Evolutionary conservation across 257 asterid genomes (phyloP).

Genomic region (Solanum sparsipilum): DNA sequence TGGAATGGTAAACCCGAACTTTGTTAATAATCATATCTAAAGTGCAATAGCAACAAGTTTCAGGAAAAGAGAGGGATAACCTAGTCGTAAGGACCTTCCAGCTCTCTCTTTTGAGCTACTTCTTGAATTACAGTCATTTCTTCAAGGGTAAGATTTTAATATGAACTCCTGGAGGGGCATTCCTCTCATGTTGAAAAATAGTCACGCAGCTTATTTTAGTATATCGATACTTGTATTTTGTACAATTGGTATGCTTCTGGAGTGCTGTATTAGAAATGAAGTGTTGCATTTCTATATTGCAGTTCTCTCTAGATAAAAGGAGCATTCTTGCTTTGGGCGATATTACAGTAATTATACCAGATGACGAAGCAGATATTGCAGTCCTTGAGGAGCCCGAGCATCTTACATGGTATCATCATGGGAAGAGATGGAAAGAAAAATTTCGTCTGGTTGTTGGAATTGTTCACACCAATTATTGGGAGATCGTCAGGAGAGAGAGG

Average conservation of each 20-base stretch:
- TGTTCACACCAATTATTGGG: constrained; percentile 91
- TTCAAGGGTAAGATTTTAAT: not conserved
- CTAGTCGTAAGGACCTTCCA: not conserved
- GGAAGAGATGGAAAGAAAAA: constrained; percentile 86
- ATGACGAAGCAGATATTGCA: constrained; percentile 89
- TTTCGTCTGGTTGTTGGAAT: constrained; percentile 77
- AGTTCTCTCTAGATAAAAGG: constrained; percentile 81
- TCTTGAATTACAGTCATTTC: not conserved
- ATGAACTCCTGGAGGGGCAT: not conserved
- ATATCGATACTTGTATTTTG: not conserved
- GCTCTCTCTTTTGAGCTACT: not conserved
- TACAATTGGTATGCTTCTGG: not conserved
- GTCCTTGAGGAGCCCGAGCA: constrained; percentile 99
- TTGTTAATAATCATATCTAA: not conserved
- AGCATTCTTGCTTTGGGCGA: constrained; percentile 95
- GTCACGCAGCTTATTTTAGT: not conserved
- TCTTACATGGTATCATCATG: constrained; percentile 99
- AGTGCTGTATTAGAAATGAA: not conserved
- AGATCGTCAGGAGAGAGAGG: constrained; percentile 88
- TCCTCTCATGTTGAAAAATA: not conserved
- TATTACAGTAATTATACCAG: constrained; percentile 79
- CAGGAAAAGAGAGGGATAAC: not conserved
- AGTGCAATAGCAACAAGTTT: not conserved
- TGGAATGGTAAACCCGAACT: not conserved
- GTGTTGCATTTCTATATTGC: constrained; percentile 9